These are phyloP conservation scores for Podospora fimiseda DNA, from an alignment of 495 filamentous ascomycete genomes.

Conservation along the genomic window DNA sequence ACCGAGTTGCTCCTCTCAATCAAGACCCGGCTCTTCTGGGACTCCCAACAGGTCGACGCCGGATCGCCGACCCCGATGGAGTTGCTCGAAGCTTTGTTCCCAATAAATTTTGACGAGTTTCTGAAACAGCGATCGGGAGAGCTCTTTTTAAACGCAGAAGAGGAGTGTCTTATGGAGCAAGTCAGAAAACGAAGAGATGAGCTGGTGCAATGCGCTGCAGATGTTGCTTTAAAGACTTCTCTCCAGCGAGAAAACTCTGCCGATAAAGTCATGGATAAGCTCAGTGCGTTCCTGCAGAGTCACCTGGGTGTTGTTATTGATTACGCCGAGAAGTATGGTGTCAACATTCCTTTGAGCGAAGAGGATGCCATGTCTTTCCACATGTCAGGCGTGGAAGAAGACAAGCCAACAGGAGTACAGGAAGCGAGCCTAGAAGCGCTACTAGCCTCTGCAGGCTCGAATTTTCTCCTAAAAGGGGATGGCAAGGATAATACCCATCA, in stretches of 20 bases:
- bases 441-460: constrained; percentile 20
- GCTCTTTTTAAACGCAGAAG: constrained; percentile 58
- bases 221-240: constrained; percentile 47
- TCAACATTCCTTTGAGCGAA: constrained; percentile 30
- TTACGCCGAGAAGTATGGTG: constrained; percentile 37
- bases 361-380: constrained; percentile 17
- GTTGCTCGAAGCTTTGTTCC: constrained; percentile 68
- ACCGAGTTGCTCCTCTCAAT: constrained; percentile 72
- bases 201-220: constrained; percentile 54
- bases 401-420: constrained; percentile 17
- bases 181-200: constrained; percentile 59
- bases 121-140: constrained; percentile 61
- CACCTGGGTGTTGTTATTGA: constrained; percentile 62
- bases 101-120: constrained; percentile 56
- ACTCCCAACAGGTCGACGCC: constrained; percentile 53
- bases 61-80: constrained; percentile 57
- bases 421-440: constrained; percentile 29
- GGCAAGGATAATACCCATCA: constrained; percentile 7
- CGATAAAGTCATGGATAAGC: constrained; percentile 67
- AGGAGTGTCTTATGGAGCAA: constrained; percentile 66
- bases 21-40: constrained; percentile 81
- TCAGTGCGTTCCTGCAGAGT: constrained; percentile 69
- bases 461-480: constrained; percentile 7
- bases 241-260: constrained; percentile 74
- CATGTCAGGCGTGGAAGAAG: not conserved